Evolutionary conservation across 345 rosid species (phyloP).

Genomic region (Erysimum cheiranthoides): DNA sequence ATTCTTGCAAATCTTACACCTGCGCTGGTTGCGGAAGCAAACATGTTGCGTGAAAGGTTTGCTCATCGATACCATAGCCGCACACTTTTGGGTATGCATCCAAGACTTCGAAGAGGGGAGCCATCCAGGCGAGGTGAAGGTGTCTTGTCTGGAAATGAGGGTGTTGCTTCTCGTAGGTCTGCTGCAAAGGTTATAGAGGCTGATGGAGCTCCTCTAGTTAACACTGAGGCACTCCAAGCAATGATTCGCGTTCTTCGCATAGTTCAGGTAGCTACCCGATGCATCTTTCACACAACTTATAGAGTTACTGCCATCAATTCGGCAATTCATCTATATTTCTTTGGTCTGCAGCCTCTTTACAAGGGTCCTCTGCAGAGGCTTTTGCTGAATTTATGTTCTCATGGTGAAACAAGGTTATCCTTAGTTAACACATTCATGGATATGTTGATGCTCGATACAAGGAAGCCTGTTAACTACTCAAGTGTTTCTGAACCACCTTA

Average conservation of each 20-base stretch:
- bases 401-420: slow-evolving; percentile 77
- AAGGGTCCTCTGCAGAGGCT: slow-evolving; percentile 95
- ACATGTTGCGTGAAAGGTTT: slow-evolving; percentile 95
- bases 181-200: slow-evolving; percentile 80
- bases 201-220: slow-evolving; percentile 90
- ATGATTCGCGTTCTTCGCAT: slow-evolving; percentile 89
- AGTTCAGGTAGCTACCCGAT: slow-evolving; percentile 82
- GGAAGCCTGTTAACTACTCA: slow-evolving; percentile 54
- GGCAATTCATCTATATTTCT: slow-evolving; percentile 23
- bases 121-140: slow-evolving; percentile 87
- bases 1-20: slow-evolving; percentile 97
- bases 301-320: slow-evolving; percentile 11
- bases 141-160: slow-evolving; percentile 65
- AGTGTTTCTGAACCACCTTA: slow-evolving; percentile 66
- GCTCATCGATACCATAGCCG: slow-evolving; percentile 90
- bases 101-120: slow-evolving; percentile 95
- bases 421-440: slow-evolving; percentile 83
- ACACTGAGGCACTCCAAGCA: slow-evolving; percentile 76
- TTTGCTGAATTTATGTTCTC: slow-evolving; percentile 89
- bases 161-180: slow-evolving; percentile 70
- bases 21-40: slow-evolving; percentile 98
- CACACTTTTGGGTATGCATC: slow-evolving; percentile 87
- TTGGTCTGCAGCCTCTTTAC: slow-evolving; percentile 75
- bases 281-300: slow-evolving; percentile 14
- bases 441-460: slow-evolving; percentile 82